phyloP scores from a whole-genome alignment of 345 rosid species.

The Sisymbrium irio region DNA sequence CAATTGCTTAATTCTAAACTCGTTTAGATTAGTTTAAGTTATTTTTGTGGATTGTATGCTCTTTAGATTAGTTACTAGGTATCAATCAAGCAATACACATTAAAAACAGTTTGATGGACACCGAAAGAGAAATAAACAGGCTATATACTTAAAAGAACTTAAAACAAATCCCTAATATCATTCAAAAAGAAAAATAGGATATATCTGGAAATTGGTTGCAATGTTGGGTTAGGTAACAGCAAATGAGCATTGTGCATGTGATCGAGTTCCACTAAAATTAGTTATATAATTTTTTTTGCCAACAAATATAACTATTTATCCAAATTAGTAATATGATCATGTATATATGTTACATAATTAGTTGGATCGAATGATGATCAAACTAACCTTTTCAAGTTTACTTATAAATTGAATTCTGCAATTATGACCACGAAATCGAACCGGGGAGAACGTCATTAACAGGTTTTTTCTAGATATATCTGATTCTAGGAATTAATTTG shows the following conservation, averaged over 20 bases:
- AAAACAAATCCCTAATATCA: background rate
- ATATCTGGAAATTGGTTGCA: conserved; percentile 12
- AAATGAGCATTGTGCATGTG: conserved; percentile 19
- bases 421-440: background rate
- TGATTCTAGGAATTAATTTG: conserved; percentile 5
- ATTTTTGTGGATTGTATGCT: no score
- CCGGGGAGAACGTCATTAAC: background rate
- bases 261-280: conserved; percentile 7
- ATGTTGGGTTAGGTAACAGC: conserved; percentile 20
- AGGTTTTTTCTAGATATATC: background rate
- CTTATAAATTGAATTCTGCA: background rate
- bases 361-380: background rate
- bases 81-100: no score
- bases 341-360: background rate
- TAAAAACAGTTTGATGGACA: background rate
- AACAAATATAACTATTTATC: no score
- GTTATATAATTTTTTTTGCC: background rate
- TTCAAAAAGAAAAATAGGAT: background rate
- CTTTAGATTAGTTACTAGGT: no score
- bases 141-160: background rate
- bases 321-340: conserved; percentile 4
- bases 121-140: no score
- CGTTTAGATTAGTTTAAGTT: no score
- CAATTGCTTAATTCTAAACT: no score
- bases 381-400: background rate